Evolutionary conservation across 306 rosid genomes (phyloP), one percentile per base, ranked within the genome.

Genomic region (Acacia crassicarpa): DNA sequence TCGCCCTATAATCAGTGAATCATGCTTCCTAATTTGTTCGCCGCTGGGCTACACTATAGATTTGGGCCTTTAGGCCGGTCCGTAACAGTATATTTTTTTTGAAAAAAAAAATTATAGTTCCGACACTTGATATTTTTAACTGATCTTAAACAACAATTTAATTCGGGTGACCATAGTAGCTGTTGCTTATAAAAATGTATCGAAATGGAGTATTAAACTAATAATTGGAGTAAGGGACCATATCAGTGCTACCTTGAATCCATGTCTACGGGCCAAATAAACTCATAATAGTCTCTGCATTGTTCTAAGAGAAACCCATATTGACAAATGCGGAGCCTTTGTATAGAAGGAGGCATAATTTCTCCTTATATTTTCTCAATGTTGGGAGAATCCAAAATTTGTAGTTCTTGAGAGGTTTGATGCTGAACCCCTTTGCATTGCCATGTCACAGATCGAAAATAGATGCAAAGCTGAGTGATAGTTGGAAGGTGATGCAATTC

Each of bases 271-370:
- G 49, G 51, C 73, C 73, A 80, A 72, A 59, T 61, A 20, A 44
- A 25, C 1, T 10, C n/a, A 19, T 72, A 2, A 66, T 61, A 62
- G n/a, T 0, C 48, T 3, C 68, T 9, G 67, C 83, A 80, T 4
- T 2, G n/a, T 73, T 72, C 16, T 16, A 5, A 22, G 17, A 73
- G 9, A 72, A 72, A 43, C 46, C 46, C 46, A 9, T 43, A 43
- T 2, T 9, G 0, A 43, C 46, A 43, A 43, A 43, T 43, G 46
- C 0, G 0, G 15, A 81, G 75, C 32, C 40, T 1, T 33, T 19
- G 7, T 17, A 81, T 46, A 49, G 84, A 79, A 70, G 76, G 2
- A 3, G 83, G 73, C 23, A 78, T 22, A 38, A 59, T 59, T 49
- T 72, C 86, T 51, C 79, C 76, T 17, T 8, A 51, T 38, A 78